Evolutionary conservation across 345 rosid species (phyloP).

Genomic region (Acer campestre): DNA sequence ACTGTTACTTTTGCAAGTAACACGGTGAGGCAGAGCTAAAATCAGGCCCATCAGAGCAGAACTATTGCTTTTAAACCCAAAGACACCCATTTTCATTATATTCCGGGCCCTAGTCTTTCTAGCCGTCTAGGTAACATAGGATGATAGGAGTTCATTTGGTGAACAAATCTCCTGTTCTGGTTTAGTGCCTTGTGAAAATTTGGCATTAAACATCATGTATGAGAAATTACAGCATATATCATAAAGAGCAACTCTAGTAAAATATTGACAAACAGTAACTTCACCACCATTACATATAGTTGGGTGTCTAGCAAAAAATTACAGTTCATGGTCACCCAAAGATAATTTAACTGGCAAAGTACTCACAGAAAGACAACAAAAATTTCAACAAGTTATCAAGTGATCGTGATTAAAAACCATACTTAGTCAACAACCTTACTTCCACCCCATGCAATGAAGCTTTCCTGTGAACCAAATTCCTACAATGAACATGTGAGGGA

Average conservation of each 20-base stretch:
- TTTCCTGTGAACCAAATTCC: constrained; percentile 97
- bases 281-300: constrained; percentile 2
- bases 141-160: no score
- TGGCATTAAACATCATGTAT: background rate
- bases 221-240: constrained; percentile 4
- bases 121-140: no score
- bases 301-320: constrained; percentile 10
- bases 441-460: constrained; percentile 81
- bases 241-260: background rate
- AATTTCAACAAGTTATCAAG: background rate
- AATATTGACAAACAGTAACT: constrained; percentile 2
- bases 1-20: no score
- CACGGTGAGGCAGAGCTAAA: no score
- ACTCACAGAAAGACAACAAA: background rate
- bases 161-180: no score
- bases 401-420: background rate
- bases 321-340: background rate
- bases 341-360: background rate
- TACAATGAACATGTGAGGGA: constrained; percentile 23
- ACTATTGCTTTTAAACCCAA: no score
- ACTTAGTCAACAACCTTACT: constrained; percentile 46
- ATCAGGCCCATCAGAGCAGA: no score
- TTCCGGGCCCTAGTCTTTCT: no score
- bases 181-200: no score
- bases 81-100: no score